phyloP scores from a whole-genome alignment of 805 yeast species.

The Cyberlindnera mrakii region DNA sequence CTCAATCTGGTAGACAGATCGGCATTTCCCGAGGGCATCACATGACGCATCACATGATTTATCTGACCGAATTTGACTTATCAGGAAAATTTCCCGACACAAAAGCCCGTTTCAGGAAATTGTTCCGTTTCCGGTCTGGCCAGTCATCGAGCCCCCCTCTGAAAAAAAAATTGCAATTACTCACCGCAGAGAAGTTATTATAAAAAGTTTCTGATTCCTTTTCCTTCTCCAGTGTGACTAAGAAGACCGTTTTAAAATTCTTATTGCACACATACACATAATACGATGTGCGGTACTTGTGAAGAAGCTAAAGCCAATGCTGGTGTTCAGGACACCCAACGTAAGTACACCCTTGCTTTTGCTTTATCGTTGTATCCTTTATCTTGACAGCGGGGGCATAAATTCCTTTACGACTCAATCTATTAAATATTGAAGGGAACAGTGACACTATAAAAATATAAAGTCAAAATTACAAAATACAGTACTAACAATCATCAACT shows the following conservation, averaged over 20 bases:
- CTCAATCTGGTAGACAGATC: too few relatives aligned
- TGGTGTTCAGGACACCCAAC: conserved; percentile 6
- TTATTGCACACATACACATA: background rate
- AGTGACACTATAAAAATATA: too few relatives aligned
- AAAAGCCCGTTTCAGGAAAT: conserved; percentile 1
- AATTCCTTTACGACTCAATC: background rate
- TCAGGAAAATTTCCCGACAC: background rate
- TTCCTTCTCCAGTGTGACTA: too few relatives aligned
- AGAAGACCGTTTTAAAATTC: background rate
- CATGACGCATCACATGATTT: background rate
- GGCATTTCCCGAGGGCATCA: background rate
- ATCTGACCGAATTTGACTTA: background rate
- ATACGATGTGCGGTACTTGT: conserved; percentile 21
- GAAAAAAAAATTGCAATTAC: conserved; percentile 1
- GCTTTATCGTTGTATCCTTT: background rate
- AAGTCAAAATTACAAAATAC: background rate
- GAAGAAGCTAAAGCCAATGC: conserved; percentile 23
- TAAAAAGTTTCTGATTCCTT: too few relatives aligned
- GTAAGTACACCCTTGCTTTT: conserved; percentile 3
- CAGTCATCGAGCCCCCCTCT: background rate
- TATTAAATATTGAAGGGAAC: background rate
- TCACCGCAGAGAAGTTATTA: background rate
- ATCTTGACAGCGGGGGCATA: background rate
- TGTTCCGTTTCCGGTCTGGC: background rate
- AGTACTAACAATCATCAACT: conserved; percentile 7